phyloP scores from a whole-genome alignment of 164 flowering plant species.

The Aristolochia fimbriata region DNA sequence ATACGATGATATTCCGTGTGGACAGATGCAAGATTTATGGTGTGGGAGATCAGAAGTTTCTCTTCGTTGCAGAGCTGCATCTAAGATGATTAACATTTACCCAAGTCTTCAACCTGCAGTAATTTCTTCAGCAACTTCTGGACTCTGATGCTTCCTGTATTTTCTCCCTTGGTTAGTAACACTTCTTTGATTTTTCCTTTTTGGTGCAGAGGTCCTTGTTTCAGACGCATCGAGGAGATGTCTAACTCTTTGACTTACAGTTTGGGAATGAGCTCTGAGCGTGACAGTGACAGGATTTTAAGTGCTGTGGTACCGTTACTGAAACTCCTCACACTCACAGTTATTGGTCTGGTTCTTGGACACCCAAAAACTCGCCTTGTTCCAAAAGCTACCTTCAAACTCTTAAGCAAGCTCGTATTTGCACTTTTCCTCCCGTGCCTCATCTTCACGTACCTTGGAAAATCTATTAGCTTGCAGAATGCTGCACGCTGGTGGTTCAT shows the following conservation, averaged over 20 bases:
- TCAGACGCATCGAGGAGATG: not conserved
- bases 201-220: not conserved
- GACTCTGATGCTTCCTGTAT: too few relatives aligned
- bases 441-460: conserved; percentile 70
- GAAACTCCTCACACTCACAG: conserved; percentile 67
- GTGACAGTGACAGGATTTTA: conserved; percentile 16
- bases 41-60: too few relatives aligned
- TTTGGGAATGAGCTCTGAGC: not conserved
- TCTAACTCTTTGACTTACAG: not conserved
- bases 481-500: conserved; percentile 76
- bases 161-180: too few relatives aligned
- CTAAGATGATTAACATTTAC: too few relatives aligned
- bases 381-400: conserved; percentile 71
- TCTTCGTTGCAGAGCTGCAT: too few relatives aligned
- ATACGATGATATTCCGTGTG: too few relatives aligned
- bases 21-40: too few relatives aligned
- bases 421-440: conserved; percentile 80
- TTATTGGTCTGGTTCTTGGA: conserved; percentile 65
- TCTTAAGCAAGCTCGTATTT: conserved; percentile 88
- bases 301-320: conserved; percentile 58
- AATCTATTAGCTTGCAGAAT: conserved; percentile 44
- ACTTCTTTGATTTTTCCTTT: too few relatives aligned
- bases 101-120: too few relatives aligned
- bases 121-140: too few relatives aligned
- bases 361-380: conserved; percentile 49